A percentile compares a stretch with the other conserved stretches of the same genome.
These are phyloP conservation scores for Pulicaria dysenterica DNA, from an alignment of 129 eudicot genomes.

Conservation along the genomic window DNA sequence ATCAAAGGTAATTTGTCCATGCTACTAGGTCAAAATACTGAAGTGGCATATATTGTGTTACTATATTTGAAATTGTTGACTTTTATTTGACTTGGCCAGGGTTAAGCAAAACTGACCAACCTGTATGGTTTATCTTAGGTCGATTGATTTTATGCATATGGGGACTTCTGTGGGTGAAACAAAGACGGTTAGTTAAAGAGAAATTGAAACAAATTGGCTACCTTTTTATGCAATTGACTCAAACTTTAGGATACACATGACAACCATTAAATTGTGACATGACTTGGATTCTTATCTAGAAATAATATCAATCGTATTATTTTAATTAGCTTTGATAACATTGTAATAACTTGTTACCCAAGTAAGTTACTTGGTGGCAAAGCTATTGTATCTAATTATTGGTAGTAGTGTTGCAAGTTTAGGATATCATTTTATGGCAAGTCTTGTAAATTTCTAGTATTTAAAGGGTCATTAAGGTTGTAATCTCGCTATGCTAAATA, in stretches of 20 bases:
- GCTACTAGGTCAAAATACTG: too few species aligned
- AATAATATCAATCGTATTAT: too few species aligned
- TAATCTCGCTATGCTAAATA: too few species aligned
- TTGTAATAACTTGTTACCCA: too few species aligned
- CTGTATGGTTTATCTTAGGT: not conserved
- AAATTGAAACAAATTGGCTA: not conserved
- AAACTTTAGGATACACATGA: not conserved
- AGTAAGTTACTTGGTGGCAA: too few species aligned
- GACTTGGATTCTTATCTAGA: too few species aligned
- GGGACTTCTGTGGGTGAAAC: not conserved
- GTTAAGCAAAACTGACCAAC: not conserved
- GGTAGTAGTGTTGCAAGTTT: not conserved
- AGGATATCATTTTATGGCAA: not conserved
- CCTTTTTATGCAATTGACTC: not conserved
- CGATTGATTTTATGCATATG: not conserved
- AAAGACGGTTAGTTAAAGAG: not conserved
- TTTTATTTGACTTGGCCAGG: not conserved
- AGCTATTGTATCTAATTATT: too few species aligned
- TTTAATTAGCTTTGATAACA: too few species aligned
- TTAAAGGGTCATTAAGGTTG: too few species aligned
- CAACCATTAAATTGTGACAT: too few species aligned
- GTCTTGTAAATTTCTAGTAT: too few species aligned
- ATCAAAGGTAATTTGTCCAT: not conserved
- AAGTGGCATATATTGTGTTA: too few species aligned
- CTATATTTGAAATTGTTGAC: not conserved